Evolutionary conservation across 495 filamentous ascomycete species (phyloP).

Genomic region (Xylaria sp.): DNA sequence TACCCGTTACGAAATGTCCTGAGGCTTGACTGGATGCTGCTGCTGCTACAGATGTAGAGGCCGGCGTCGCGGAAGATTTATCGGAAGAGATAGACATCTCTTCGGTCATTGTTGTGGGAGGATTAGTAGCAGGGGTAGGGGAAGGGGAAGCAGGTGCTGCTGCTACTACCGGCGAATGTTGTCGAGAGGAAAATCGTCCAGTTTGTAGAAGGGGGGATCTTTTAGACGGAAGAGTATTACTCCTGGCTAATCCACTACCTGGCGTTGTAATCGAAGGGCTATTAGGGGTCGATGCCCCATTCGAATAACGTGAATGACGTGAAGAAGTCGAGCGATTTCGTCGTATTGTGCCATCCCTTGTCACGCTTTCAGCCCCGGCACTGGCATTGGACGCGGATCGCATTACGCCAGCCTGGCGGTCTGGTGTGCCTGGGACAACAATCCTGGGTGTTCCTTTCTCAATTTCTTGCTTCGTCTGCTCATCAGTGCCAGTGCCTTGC

Average conservation of each 20-base stretch:
- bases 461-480: constrained; percentile 84
- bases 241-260: constrained; percentile 76
- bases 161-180: constrained; percentile 40
- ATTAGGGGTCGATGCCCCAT: constrained; percentile 71
- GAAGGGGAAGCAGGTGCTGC: constrained; percentile 39
- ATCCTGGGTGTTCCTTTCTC: constrained; percentile 68
- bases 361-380: constrained; percentile 82
- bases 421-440: constrained; percentile 62
- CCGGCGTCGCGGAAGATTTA: constrained; percentile 36
- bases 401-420: constrained; percentile 58
- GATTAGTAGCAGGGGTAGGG: constrained; percentile 40
- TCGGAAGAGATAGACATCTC: constrained; percentile 30
- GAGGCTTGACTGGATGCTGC: constrained; percentile 15
- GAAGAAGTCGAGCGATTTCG: constrained; percentile 78
- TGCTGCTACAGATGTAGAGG: constrained; percentile 31
- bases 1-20: constrained; percentile 37
- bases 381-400: constrained; percentile 88
- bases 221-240: constrained; percentile 95
- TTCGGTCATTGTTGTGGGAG: constrained; percentile 38
- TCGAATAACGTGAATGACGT: constrained; percentile 62
- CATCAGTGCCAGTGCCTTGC: constrained; percentile 89
- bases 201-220: constrained; percentile 75
- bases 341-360: constrained; percentile 77
- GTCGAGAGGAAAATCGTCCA: constrained; percentile 59
- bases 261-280: constrained; percentile 65